Evolutionary conservation across 1,139 yeast species (phyloP), one percentile per base, ranked within the genome.

Genomic region (Williopsis jadinii): DNA sequence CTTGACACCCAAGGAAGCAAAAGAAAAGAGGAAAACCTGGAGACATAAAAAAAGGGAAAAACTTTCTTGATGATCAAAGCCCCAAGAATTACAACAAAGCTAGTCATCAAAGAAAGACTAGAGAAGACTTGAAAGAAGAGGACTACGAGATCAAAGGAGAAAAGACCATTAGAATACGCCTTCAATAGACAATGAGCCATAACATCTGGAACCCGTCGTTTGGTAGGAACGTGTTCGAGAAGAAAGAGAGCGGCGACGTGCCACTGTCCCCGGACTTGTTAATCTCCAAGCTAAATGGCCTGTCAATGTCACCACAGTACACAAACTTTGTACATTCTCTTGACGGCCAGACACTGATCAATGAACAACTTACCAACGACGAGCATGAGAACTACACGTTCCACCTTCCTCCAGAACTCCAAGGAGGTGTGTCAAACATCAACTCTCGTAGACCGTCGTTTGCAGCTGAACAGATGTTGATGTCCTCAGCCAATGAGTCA

Each of bases 381-480:
- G 24, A 19, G 24, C 4, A 19, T 24, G 13, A 28, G 28, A 39
- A 45, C 32, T 41, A 44, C 12, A 45, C 46, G 13, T 77, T 78
- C 58, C 68, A 64, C 45, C 63, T 79, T 43, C 84, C 85, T 0
- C 46, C 64, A 9, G 84, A 79, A 50, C 64, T 79, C 36, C 84
- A 77, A 58, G 84, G 84, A 30, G 85, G 85, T 0, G 66, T 79
- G 3, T 77, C 78, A 12, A 76, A 69, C 44, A 77, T 79, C 34
- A 73, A 76, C 27, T 73, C 81, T 9, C 67, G 85, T 59, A 67
- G 85, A 58, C 84, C 84, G 29, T 70, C 78, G 44, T 78, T 75
- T 52, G 78, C 84, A 8, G 84, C 84, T 9, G 85, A 79, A 30
- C 48, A 49, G 39, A 39, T 15, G 15, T 11, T 32, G n/a, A 8